Evolutionary conservation across 1,284 basidiomycete species (phyloP), one percentile per base, ranked within the genome.

Genomic region (Rhodofomes roseus): DNA sequence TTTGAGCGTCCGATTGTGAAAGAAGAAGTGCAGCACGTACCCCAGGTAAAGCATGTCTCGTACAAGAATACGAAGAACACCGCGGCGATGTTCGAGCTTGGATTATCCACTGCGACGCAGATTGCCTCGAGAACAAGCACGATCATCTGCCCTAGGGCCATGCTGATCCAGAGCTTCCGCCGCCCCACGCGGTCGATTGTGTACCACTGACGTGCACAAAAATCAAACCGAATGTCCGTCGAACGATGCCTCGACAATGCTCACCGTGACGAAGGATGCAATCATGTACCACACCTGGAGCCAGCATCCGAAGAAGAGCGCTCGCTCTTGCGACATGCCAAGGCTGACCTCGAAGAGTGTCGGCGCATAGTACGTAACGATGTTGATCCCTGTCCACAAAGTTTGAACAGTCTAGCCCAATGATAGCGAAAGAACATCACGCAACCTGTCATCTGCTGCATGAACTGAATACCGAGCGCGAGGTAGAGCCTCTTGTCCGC

Each of bases 231-330:
- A 34, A 11, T 4, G 31, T 5, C 11, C 31, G 31, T 5, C 11
- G 31, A 34, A 11, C 5, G 31, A 11, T 34, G 11, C 14, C 20
- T 9, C 18, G 48, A 57, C 31, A 16, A 29, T 11, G 14, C 50
- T 12, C 41, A 66, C 43, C 55, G 63, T 61, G 29, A 66, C 56
- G n/a, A 66, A 66, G 0, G 66, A 66, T 2, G 65, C 64, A n/a
- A 68, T 54, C 27, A 68, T 63, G 37, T 61, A 68, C 58, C 66
- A 68, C 14, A 64, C 53, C 46, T 61, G 60, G 34, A 61, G 25
- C 57, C 56, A 61, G 40, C 60, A 61, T 11, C 60, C 60, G 16
- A 61, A 34, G 57, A 61, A 61, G 14, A 61, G 60, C 11, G 60
- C 48, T 22, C 50, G 46, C 48, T 61, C 41, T 40, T 58, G 56